A percentile compares a stretch with the other conserved stretches of the same genome.
These are phyloP conservation scores for Aurinia saxatilis DNA, from an alignment of 345 rosid species.

Conservation along the genomic window DNA sequence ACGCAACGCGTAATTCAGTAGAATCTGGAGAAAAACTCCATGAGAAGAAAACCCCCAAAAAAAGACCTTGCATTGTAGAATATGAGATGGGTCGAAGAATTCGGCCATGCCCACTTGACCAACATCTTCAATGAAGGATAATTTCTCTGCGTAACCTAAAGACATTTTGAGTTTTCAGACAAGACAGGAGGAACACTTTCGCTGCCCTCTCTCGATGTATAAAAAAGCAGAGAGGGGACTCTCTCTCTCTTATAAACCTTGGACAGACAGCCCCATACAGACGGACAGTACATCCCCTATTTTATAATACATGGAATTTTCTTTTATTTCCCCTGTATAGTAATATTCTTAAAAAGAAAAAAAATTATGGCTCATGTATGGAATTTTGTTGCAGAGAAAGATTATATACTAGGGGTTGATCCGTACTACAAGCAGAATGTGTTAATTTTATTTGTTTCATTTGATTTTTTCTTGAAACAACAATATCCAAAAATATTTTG, in stretches of 20 bases:
- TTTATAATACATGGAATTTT: background rate
- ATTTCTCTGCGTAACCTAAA: conserved; percentile 97
- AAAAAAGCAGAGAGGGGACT: background rate
- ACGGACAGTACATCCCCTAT: too few species aligned
- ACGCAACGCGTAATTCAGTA: background rate
- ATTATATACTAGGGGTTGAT: too few species aligned
- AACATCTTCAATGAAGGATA: conserved; percentile 98
- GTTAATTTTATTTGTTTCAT: too few species aligned
- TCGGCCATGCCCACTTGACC: conserved; percentile 96
- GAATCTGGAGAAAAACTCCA: conserved; percentile 10
- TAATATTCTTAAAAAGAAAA: background rate
- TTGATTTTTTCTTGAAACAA: too few species aligned
- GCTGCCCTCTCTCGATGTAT: conserved; percentile 7
- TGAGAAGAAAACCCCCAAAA: background rate
- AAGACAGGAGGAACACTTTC: conserved; percentile 20
- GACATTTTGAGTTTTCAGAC: conserved; percentile 44
- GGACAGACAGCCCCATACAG: background rate
- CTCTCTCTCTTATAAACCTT: conserved; percentile 5
- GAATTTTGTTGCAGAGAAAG: too few species aligned
- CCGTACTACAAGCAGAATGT: too few species aligned
- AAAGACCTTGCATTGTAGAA: conserved; percentile 68
- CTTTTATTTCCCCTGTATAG: too few species aligned
- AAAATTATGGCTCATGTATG: too few species aligned
- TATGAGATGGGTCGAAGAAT: conserved; percentile 68
- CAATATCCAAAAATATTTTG: too few species aligned